Evolutionary conservation across 352 stramenopile genomes (phyloP), one percentile per base, ranked within the genome.

Genomic region (Phytophthora pini): DNA sequence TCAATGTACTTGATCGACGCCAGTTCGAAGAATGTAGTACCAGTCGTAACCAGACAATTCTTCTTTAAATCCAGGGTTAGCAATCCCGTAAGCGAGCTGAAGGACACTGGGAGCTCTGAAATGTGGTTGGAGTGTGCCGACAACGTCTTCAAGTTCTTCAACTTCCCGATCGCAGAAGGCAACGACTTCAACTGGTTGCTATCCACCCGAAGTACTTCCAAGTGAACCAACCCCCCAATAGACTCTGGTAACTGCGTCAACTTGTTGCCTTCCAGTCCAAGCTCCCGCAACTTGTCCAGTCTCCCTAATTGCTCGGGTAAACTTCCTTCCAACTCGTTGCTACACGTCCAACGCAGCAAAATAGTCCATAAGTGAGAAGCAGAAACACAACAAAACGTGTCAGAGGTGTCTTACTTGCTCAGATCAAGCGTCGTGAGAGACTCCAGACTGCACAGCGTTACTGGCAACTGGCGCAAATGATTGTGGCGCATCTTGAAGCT

Each of bases 401-500:
- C 11, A 68, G 31, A 36, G 31, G 17, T 47, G 8, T 10, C 79
- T 17, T 77, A 94, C 87, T 92, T 91, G 84, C 87, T 92, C 4
- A 94, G 67, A 40, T 94, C 87, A 12, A 94, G 69, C 12, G 72
- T 88, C 26, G 69, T 81, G 15, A 95, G 74, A 22, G 75, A 86
- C 15, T 65, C 73, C 2, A 94, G 26, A 13, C 73, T 71, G 65
- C 85, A 94, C 15, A 94, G 68, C 4, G 65, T 56, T n/a, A 81
- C 36, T 10, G 87, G 87, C 4, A 94, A 17, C 43, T 76, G 39
- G 0, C 34, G 57, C 11, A 94, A 68, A 36, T 79, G 62, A 36
- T 94, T 94, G 61, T 94, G 87, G 12, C 82, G 82, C 51, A 94
- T 79, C 61, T 92, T 92, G 61, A 93, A 77, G 29, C 66, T 89